A percentile compares a stretch with the other conserved stretches of the same genome.
Evolutionary conservation across 31 red algal genomes (phyloP).

Genomic region (Asparagopsis taxiformis): DNA sequence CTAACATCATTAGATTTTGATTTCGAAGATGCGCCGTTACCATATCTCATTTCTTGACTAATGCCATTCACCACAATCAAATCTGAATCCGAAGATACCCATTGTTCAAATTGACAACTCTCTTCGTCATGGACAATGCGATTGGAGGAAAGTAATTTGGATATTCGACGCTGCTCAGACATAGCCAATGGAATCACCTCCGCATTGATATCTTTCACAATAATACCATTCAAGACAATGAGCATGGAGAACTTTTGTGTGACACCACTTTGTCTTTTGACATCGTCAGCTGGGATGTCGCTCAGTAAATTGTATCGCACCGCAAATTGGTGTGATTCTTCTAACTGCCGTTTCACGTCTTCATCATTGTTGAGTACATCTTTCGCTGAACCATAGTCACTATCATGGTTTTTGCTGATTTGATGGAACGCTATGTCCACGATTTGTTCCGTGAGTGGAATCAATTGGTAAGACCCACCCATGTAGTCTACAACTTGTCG

Average conservation of each 20-base stretch:
- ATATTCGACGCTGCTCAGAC: conserved; percentile 51
- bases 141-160: conserved; percentile 11
- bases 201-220: conserved; percentile 41
- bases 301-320: conserved; percentile 6
- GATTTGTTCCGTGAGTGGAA: conserved; percentile 30
- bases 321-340: conserved; percentile 33
- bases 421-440: conserved; percentile 59
- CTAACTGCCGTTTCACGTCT: conserved; percentile 8
- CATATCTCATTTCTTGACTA: conserved; percentile 30
- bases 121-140: not conserved
- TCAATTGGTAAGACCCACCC: conserved; percentile 22
- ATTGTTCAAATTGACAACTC: conserved; percentile 26
- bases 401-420: not conserved
- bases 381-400: conserved; percentile 21
- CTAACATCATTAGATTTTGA: conserved; percentile 1
- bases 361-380: conserved; percentile 34
- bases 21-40: not conserved
- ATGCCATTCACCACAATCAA: conserved; percentile 52
- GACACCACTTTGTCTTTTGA: not conserved
- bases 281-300: conserved; percentile 1
- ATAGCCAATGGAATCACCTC: conserved; percentile 53
- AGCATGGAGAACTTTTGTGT: conserved; percentile 39
- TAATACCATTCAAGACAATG: conserved; percentile 56
- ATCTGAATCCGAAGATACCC: conserved; percentile 42
- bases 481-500: conserved; percentile 66